phyloP scores from a whole-genome alignment of 768 basidiomycete genomes.

The Suillus bovinus region DNA sequence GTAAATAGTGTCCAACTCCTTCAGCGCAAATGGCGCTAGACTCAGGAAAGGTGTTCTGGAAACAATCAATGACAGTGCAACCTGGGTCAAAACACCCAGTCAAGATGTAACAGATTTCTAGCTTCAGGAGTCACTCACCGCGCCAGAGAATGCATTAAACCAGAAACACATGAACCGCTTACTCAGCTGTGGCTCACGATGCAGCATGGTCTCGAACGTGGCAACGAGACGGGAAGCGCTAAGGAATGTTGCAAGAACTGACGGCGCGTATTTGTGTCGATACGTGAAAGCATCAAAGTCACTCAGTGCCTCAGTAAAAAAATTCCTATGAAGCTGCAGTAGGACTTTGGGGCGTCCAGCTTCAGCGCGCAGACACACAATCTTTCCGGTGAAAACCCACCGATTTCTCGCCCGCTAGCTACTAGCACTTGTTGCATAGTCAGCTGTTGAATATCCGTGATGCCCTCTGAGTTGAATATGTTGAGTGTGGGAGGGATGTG shows the following conservation, averaged over 20 bases:
- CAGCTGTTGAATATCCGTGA: conserved; percentile 47
- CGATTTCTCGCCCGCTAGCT: conserved; percentile 61
- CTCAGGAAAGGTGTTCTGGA: conserved; percentile 60
- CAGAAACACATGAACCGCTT: conserved; percentile 71
- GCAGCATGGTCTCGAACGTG: conserved; percentile 54
- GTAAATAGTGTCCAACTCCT: conserved; percentile 59
- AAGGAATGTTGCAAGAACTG: conserved; percentile 68
- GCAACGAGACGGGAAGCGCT: conserved; percentile 58
- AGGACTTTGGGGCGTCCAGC: conserved; percentile 44
- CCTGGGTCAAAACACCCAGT: conserved; percentile 33
- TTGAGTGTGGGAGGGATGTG: conserved; percentile 51
- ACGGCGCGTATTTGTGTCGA: conserved; percentile 63
- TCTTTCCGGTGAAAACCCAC: conserved; percentile 35
- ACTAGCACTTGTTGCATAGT: conserved; percentile 67
- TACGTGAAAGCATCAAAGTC: conserved; percentile 53
- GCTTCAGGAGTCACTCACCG: conserved; percentile 43
- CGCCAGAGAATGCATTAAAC: conserved; percentile 74
- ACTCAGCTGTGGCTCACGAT: conserved; percentile 59
- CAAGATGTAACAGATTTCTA: conserved; percentile 6
- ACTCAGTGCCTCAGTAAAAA: conserved; percentile 67
- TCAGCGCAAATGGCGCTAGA: conserved; percentile 58
- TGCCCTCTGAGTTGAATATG: conserved; percentile 38
- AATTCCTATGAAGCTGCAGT: conserved; percentile 66
- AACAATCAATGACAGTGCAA: conserved; percentile 65
- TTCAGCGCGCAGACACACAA: conserved; percentile 6